phyloP scores from a whole-genome alignment of 352 stramenopile genomes.

The Hyaloperonospora arabidopsidis region DNA sequence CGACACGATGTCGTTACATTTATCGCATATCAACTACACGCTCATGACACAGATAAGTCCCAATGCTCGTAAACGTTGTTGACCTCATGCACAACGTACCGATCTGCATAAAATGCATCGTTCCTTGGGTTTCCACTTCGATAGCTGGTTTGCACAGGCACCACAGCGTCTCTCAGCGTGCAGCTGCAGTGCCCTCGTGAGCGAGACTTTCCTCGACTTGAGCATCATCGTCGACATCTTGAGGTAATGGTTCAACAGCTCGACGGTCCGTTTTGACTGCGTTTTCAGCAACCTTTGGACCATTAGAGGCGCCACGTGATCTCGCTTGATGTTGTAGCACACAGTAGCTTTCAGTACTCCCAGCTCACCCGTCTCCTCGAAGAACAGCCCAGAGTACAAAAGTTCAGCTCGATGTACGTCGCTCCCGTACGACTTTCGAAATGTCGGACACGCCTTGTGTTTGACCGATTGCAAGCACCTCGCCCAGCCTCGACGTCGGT shows the following conservation, averaged over 20 bases:
- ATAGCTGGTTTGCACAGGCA: conserved; percentile 51
- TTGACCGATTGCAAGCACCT: conserved; percentile 67
- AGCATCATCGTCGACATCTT: conserved; percentile 43
- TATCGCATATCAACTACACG: conserved; percentile 62
- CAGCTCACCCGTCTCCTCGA: conserved; percentile 46
- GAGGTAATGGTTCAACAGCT: conserved; percentile 65
- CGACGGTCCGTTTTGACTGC: conserved; percentile 46
- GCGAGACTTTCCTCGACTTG: conserved; percentile 24
- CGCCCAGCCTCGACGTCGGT: conserved; percentile 58
- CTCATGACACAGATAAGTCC: conserved; percentile 1
- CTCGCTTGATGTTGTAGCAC: conserved; percentile 50
- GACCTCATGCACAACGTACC: conserved; percentile 29
- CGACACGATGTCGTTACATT: conserved; percentile 48
- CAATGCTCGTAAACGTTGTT: background rate
- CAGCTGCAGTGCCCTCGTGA: conserved; percentile 41
- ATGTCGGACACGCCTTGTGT: conserved; percentile 48
- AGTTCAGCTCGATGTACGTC: conserved; percentile 45
- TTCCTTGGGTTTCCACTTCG: conserved; percentile 46
- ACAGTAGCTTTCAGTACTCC: conserved; percentile 49
- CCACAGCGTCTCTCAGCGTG: conserved; percentile 52
- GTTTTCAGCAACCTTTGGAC: conserved; percentile 47
- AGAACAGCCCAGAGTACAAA: conserved; percentile 60
- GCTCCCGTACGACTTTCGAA: conserved; percentile 24
- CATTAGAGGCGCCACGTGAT: conserved; percentile 37
- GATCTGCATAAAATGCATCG: conserved; percentile 55